Conservation (phyloP, 495 filamentous ascomycete genomes). For the Podospora bellae-mahoneyi region DNA sequence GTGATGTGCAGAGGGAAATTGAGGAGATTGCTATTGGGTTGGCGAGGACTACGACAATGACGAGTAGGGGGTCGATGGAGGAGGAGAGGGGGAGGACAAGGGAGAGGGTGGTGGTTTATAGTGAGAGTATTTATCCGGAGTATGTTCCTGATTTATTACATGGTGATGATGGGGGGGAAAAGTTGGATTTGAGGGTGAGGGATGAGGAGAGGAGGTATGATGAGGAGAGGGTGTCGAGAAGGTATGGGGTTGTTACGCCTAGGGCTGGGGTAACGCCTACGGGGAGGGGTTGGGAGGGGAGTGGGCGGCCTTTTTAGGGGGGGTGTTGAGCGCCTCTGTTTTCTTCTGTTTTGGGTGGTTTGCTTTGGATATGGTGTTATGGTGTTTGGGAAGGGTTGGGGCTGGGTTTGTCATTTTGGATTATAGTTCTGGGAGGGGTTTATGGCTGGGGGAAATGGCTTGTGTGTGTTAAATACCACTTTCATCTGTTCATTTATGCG, state of each 20-base stretch:
- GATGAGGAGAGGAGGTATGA: constrained; percentile 11
- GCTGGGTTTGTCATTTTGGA: not conserved
- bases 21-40: constrained; percentile 31
- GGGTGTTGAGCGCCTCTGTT: not conserved
- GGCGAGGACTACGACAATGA: constrained; percentile 24
- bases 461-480: not conserved
- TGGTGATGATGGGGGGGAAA: not conserved
- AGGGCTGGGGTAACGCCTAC: constrained; percentile 17
- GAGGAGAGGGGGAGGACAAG: constrained; percentile 14
- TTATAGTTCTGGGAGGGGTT: not conserved
- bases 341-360: constrained; percentile 1
- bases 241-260: constrained; percentile 21
- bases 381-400: not conserved
- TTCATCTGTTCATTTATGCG: not conserved
- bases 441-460: not conserved
- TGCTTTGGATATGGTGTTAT: not conserved
- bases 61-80: constrained; percentile 18
- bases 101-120: constrained; percentile 26
- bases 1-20: constrained; percentile 39
- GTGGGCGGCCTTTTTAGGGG: constrained; percentile 16
- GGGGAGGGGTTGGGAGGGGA: constrained; percentile 16
- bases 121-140: constrained; percentile 33
- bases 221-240: constrained; percentile 16
- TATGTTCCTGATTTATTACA: not conserved
- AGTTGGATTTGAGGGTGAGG: constrained; percentile 7